phyloP scores from a whole-genome alignment of 768 basidiomycete species.

The Mycena galopus region DNA sequence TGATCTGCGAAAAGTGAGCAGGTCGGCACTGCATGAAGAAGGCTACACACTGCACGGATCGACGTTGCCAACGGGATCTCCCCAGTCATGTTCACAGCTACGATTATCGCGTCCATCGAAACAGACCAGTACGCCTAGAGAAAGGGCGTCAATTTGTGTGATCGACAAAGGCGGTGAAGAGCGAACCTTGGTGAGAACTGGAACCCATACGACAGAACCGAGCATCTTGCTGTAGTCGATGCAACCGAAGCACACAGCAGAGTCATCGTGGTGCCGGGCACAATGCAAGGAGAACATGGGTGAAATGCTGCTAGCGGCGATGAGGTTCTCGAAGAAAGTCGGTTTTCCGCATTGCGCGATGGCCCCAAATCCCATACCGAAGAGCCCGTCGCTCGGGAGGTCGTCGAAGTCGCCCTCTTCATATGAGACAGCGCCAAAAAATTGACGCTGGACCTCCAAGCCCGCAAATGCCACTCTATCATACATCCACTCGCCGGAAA shows the following conservation, averaged over 20 bases:
- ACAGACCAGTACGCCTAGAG: slow-evolving; percentile 74
- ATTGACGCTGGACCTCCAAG: slow-evolving; percentile 60
- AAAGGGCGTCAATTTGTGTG: not conserved
- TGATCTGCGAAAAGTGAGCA: slow-evolving; percentile 55
- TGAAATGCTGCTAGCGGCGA: slow-evolving; percentile 52
- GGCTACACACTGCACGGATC: slow-evolving; percentile 53
- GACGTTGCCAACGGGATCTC: slow-evolving; percentile 37
- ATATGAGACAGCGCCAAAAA: slow-evolving; percentile 65
- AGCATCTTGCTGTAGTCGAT: slow-evolving; percentile 50
- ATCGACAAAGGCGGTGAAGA: not conserved
- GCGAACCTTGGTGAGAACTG: slow-evolving; percentile 52
- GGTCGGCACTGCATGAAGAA: not conserved
- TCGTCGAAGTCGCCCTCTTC: slow-evolving; percentile 64
- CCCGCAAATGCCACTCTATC: slow-evolving; percentile 66
- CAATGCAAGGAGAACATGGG: slow-evolving; percentile 74
- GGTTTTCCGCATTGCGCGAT: slow-evolving; percentile 60
- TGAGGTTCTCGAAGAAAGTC: slow-evolving; percentile 77
- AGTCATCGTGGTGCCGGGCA: slow-evolving; percentile 56
- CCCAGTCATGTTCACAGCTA: slow-evolving; percentile 36
- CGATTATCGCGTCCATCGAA: slow-evolving; percentile 58
- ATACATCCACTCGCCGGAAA: slow-evolving; percentile 59
- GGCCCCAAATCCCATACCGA: slow-evolving; percentile 73
- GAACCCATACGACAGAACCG: slow-evolving; percentile 49
- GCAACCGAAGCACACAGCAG: slow-evolving; percentile 61
- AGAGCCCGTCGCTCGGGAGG: slow-evolving; percentile 67